Conservation (phyloP, 345 rosid genomes). For the Gossypium turneri region DNA sequence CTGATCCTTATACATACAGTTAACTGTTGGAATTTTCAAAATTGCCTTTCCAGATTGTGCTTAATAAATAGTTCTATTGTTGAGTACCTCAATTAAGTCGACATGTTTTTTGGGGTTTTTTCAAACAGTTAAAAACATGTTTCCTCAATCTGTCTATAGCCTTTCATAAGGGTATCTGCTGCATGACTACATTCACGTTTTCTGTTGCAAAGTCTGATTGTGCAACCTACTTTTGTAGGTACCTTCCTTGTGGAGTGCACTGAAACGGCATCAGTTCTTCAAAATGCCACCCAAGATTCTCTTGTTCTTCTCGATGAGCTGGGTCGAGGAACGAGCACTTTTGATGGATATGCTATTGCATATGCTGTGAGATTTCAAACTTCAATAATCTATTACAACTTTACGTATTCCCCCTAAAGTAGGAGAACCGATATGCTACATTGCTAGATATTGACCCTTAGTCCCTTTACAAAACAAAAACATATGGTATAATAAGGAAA, state of each 20-base stretch:
- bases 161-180: background rate
- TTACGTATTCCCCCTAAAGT: background rate
- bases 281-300: conserved; percentile 87
- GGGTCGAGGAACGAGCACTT: conserved; percentile 98
- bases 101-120: background rate
- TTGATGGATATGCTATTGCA: conserved; percentile 94
- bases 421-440: background rate
- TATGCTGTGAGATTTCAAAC: conserved; percentile 57
- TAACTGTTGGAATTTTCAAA: background rate
- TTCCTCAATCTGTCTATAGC: background rate
- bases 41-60: background rate
- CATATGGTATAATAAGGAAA: background rate
- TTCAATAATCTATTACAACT: background rate
- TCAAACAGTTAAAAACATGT: background rate
- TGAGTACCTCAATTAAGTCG: background rate
- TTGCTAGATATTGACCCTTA: background rate
- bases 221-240: conserved; percentile 44
- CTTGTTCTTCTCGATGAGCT: conserved; percentile 89
- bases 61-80: background rate
- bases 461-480: background rate
- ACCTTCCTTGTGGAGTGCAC: conserved; percentile 88
- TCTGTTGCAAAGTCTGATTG: conserved; percentile 13
- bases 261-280: conserved; percentile 96
- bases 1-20: background rate
- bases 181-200: background rate